Percentiles rank a stretch among this genome's conserved stretches.
These are phyloP conservation scores for Meyerozyma athensensis DNA, from an alignment of 1,139 yeast species.

Conservation along the genomic window DNA sequence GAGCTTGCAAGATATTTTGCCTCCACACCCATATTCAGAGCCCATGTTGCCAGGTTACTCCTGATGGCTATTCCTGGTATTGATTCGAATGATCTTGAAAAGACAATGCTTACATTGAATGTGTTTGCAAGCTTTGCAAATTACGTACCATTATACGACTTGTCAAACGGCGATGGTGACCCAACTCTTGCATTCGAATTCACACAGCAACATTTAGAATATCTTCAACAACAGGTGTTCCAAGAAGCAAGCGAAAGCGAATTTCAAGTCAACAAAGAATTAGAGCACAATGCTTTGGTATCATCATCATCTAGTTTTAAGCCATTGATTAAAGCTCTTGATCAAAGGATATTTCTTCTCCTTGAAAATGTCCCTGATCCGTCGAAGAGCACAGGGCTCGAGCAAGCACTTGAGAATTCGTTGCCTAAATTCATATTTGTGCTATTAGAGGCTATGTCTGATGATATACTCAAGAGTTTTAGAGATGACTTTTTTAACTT, in stretches of 20 bases:
- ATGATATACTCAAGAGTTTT: conserved; percentile 51
- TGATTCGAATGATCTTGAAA: conserved; percentile 79
- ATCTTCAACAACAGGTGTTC: conserved; percentile 36
- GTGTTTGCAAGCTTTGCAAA: conserved; percentile 69
- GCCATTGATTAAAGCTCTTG: conserved; percentile 52
- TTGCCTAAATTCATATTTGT: conserved; percentile 65
- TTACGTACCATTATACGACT: conserved; percentile 65
- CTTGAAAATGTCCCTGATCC: conserved; percentile 77
- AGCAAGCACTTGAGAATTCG: conserved; percentile 49
- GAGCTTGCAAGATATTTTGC: conserved; percentile 68
- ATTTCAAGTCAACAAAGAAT: conserved; percentile 34
- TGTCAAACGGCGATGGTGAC: conserved; percentile 42
- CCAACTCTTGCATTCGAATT: conserved; percentile 66
- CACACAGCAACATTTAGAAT: conserved; percentile 58
- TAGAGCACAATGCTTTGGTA: conserved; percentile 53
- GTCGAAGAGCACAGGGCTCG: conserved; percentile 40
- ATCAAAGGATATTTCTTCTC: conserved; percentile 57
- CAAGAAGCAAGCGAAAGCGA: conserved; percentile 9
- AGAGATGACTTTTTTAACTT: conserved; percentile 53
- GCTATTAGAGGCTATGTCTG: conserved; percentile 66
- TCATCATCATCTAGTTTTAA: conserved; percentile 75
- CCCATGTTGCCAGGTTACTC: conserved; percentile 73
- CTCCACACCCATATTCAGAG: conserved; percentile 58
- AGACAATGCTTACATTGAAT: conserved; percentile 67
- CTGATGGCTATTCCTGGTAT: conserved; percentile 74